Conservation (phyloP, 352 stramenopile species). For the Blastocystis hominis region DNA sequence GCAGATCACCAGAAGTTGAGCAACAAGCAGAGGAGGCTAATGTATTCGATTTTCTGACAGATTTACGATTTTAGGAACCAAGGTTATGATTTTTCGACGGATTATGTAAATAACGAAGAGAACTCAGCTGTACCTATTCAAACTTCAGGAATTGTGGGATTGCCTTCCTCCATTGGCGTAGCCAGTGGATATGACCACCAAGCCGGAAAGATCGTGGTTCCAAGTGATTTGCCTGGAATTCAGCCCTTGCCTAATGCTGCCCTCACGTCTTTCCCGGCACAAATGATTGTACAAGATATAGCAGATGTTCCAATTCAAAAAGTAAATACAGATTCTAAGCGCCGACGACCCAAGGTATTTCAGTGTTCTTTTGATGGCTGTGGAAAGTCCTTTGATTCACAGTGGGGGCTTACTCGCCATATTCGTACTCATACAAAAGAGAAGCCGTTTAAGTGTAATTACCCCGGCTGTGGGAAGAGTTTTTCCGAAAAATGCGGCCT, state of each 20-base stretch:
- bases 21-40: neutral
- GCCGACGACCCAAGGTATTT: neutral
- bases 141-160: neutral
- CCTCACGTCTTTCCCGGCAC: neutral
- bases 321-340: neutral
- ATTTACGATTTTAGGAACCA: conserved; percentile 17
- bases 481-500: conserved; percentile 61
- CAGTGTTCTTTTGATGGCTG: conserved; percentile 23
- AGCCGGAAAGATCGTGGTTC: conserved; percentile 28
- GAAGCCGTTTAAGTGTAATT: conserved; percentile 51
- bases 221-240: conserved; percentile 1
- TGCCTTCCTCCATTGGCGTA: neutral
- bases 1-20: too few species aligned
- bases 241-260: neutral
- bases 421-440: conserved; percentile 40
- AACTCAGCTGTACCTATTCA: neutral
- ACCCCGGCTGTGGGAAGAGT: conserved; percentile 42
- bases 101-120: conserved; percentile 35
- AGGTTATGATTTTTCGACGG: conserved; percentile 36
- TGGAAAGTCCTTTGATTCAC: conserved; percentile 25
- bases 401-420: conserved; percentile 31
- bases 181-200: neutral
- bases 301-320: neutral
- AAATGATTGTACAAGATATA: conserved; percentile 7
- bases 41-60: neutral